Percentiles rank a stretch among this genome's conserved stretches.
Evolutionary conservation across 768 basidiomycete genomes (phyloP).

Genomic region (Psilocybe subaeruginosa): DNA sequence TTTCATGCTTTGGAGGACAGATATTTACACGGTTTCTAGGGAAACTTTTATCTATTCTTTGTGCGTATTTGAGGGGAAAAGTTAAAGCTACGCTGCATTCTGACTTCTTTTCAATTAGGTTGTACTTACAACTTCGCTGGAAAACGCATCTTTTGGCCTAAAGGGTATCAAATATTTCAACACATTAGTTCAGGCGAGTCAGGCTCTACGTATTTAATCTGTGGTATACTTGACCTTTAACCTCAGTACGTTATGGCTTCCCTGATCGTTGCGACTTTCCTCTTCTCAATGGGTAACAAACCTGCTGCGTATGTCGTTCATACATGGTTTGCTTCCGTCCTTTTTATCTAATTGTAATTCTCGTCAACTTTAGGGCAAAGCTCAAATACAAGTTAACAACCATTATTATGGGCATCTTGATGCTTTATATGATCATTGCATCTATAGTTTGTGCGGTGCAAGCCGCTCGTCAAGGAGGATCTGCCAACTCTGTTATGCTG

Average conservation of each 20-base stretch:
- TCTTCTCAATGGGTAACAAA: constrained; percentile 96
- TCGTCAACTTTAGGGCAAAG: constrained; percentile 49
- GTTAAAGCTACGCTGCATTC: background rate
- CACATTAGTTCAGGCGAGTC: constrained; percentile 66
- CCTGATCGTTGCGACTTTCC: constrained; percentile 85
- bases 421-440: constrained; percentile 82
- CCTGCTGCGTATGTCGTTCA: constrained; percentile 67
- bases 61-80: constrained; percentile 46
- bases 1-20: background rate
- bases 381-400: constrained; percentile 88
- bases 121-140: constrained; percentile 86
- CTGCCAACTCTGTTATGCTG: constrained; percentile 74
- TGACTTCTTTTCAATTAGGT: constrained; percentile 46
- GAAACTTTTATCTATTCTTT: constrained; percentile 96
- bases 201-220: background rate
- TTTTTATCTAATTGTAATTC: background rate
- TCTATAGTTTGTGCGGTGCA: constrained; percentile 82
- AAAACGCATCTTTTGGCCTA: constrained; percentile 70
- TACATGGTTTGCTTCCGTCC: background rate
- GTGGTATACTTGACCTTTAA: constrained; percentile 11
- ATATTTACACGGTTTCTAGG: constrained; percentile 43
- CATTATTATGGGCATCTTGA: constrained; percentile 73
- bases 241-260: constrained; percentile 80
- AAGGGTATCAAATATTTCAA: constrained; percentile 74
- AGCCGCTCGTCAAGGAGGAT: constrained; percentile 67